Evolutionary conservation across 73 alveolate genomes (phyloP), one percentile per base, ranked within the genome.

Genomic region (Symbiodinium pilosum): DNA sequence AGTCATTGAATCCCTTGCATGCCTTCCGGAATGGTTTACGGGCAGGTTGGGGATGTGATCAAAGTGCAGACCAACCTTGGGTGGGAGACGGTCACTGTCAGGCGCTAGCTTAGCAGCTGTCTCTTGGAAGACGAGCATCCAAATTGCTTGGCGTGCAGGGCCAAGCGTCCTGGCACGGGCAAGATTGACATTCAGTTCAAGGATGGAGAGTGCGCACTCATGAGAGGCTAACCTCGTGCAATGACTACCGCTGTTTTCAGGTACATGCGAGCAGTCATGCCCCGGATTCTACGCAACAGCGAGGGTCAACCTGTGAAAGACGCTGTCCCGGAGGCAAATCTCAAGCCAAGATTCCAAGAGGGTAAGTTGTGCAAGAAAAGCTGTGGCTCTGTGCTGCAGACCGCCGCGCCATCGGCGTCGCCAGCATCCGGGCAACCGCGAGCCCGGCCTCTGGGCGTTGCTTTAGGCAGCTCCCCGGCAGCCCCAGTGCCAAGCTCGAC

Each of bases 151-250:
- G 32, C n/a, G n/a, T 36, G 42, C 85, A 93, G 92, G 98, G 98
- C 98, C 16, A 93, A 93, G 68, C 98, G 98, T 14, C 97, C 40
- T 18, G 92, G 92, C 77, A 93, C 91, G 32, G 98, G 98, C 28
- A 93, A 93, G 84, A 93, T 93, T 34, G 98, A 93, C 39, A 93
- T 93, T 84, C 98, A 93, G 98, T 93, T 93, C 98, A 93, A 93
- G 98, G 98, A 93, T 44, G 98, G 98, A n/a, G 98, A 93, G 97
- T 91, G 97, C 87, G 85, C n/a, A n/a, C n/a, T n/a, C n/a, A n/a
- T n/a, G n/a, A n/a, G n/a, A n/a, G n/a, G n/a, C n/a, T n/a, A n/a
- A n/a, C 41, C 44, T 73, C 26, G 77, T 9, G 47, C 77, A 26
- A 14, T 73, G 85, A 5, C 28, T 73, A 43, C 11, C 42, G 24